Evolutionary conservation across 2,329 filamentous ascomycete species (phyloP), one percentile per base, ranked within the genome.

Genomic region (Coniochaeta prunicola): DNA sequence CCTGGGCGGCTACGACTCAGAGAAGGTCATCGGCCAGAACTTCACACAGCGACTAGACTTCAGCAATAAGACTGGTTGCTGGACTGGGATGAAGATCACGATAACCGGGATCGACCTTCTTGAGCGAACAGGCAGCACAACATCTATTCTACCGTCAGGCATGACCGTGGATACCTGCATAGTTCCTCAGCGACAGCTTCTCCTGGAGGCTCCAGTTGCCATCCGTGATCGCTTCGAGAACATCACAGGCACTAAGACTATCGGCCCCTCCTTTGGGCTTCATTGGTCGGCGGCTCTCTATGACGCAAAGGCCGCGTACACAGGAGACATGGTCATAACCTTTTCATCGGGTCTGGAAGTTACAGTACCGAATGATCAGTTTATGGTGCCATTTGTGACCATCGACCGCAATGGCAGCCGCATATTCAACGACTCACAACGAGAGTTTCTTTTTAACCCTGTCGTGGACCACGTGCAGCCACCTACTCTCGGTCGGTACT

Each of bases 1-100:
- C 0, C 54, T 73, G 0, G 71, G 71, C 0, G 73, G 71, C 0
- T 74, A 71, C 38, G 71, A 73, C 48, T 55, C 65, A 54, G 65
- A 68, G n/a, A 72, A 72, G 58, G 64, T 66, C 1, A 60, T 64
- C 6, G 70, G 68, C 0, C 50, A 42, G 1, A 71, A 71, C 26
- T 65, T 66, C 48, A 71, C 70, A 0, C 65, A 68, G 34, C 33
- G 57, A 1, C 61, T 69, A 7, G 65, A 69, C 57, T 68, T 64
- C 40, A 64, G 60, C 42, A 58, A 65, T 2, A 36, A 55, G 1
- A 63, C 63, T 0, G 68, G 67, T 9, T 69, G 67, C 48, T 68
- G 63, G 64, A 69, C 66, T 2, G 67, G 68, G 0, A 68, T 70
- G 64, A 66, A 62, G 57, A 67, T 68, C 8, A 63, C 61, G 0